Conservation (phyloP, 2,329 filamentous ascomycete genomes). For the Penicillium italicum region DNA sequence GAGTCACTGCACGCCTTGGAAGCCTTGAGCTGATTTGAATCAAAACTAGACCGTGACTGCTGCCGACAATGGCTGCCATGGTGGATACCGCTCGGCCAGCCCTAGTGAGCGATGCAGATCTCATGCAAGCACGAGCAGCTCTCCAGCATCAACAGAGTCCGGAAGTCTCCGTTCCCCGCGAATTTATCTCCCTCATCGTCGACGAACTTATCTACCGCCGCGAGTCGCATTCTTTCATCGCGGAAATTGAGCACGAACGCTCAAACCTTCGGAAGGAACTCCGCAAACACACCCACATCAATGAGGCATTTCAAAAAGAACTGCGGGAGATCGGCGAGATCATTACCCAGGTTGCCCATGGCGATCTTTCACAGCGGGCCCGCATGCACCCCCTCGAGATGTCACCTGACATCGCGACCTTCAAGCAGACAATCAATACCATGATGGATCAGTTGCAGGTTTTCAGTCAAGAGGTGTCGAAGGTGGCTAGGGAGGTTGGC, state of each 20-base stretch:
- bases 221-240: conserved; percentile 20
- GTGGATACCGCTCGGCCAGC: conserved; percentile 15
- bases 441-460: conserved; percentile 79
- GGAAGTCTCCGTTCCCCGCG: conserved; percentile 21
- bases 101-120: conserved; percentile 21
- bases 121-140: conserved; percentile 23
- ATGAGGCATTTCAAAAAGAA: conserved; percentile 29
- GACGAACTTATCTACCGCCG: conserved; percentile 25
- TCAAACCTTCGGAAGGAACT: conserved; percentile 22
- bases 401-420: conserved; percentile 39
- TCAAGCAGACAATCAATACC: conserved; percentile 73
- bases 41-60: neutral
- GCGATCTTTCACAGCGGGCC: conserved; percentile 22
- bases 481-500: conserved; percentile 73
- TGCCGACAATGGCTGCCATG: conserved; percentile 15
- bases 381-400: conserved; percentile 25
- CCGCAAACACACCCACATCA: conserved; percentile 26
- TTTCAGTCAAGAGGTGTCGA: conserved; percentile 75
- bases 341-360: conserved; percentile 27
- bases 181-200: conserved; percentile 24
- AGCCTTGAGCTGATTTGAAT: neutral
- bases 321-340: conserved; percentile 28
- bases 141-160: conserved; percentile 22
- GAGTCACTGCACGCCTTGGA: neutral
- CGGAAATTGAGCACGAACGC: conserved; percentile 22